Conservation (phyloP, 78 protist species). For the Mastigamoeba balamuthi region DNA sequence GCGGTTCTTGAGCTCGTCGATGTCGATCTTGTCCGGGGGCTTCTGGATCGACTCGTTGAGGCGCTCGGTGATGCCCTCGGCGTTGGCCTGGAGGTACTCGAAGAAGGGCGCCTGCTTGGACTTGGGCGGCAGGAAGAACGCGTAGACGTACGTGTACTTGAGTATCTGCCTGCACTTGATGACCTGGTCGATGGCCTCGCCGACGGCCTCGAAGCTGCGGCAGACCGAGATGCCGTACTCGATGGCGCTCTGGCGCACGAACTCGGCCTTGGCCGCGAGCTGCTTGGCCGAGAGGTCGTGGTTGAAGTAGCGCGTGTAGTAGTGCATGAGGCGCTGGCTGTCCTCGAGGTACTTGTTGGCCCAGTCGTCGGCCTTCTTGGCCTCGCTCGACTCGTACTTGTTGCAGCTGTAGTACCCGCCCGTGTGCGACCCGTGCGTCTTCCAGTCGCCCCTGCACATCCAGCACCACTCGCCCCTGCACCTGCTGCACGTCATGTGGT, state of each 20-base stretch:
- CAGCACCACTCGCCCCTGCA: constrained; percentile 63
- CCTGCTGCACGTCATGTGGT: constrained; percentile 53
- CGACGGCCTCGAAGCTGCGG: neutral
- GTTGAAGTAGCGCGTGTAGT: too few species aligned
- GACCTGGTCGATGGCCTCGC: neutral
- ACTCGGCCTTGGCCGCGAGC: too few species aligned
- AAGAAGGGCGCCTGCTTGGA: constrained; percentile 26
- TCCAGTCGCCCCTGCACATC: constrained; percentile 62
- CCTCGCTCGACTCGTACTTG: constrained; percentile 37
- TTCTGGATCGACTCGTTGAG: constrained; percentile 29
- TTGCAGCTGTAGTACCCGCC: constrained; percentile 61
- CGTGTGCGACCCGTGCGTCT: constrained; percentile 49
- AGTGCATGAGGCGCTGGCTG: too few species aligned
- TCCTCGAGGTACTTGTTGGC: too few species aligned
- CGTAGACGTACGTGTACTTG: constrained; percentile 53
- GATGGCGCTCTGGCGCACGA: too few species aligned
- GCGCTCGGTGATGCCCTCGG: constrained; percentile 47
- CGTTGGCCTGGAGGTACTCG: constrained; percentile 58
- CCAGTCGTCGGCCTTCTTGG: constrained; percentile 40
- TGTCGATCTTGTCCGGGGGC: constrained; percentile 16
- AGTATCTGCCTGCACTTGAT: constrained; percentile 37
- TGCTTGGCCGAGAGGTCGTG: too few species aligned
- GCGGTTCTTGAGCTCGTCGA: constrained; percentile 44
- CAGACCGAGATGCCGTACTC: too few species aligned
- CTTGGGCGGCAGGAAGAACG: constrained; percentile 17